These are phyloP conservation scores for Crithidia acanthocephali DNA, from an alignment of 208 protist species.

Conservation along the genomic window DNA sequence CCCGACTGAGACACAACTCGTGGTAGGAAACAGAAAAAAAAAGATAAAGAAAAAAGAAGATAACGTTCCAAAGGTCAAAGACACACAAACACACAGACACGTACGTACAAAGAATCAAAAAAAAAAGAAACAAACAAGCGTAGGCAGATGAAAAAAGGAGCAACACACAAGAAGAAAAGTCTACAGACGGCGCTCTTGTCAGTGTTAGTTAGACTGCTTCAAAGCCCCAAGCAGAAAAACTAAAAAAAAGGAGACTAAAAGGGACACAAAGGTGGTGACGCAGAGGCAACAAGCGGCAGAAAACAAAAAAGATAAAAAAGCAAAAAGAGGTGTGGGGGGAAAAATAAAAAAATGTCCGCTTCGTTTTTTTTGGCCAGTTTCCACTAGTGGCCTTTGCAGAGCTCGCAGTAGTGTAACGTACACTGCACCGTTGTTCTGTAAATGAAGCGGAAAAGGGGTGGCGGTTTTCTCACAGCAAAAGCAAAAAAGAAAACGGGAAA, in stretches of 20 bases:
- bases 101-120: background rate
- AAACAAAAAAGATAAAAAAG: background rate
- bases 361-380: too few relatives aligned
- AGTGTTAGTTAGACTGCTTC: background rate
- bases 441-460: too few relatives aligned
- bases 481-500: too few relatives aligned
- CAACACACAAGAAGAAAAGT: slow-evolving; percentile 1
- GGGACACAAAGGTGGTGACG: background rate
- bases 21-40: background rate
- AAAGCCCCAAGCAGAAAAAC: background rate
- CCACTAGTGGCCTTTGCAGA: too few relatives aligned
- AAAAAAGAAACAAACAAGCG: background rate
- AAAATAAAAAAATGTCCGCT: background rate
- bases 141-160: background rate
- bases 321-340: background rate
- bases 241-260: background rate
- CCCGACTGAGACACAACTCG: background rate
- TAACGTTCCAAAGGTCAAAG: background rate
- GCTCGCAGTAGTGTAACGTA: too few relatives aligned
- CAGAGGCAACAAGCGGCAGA: background rate
- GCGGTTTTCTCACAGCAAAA: too few relatives aligned
- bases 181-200: background rate
- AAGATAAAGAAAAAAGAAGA: background rate
- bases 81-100: too few relatives aligned
- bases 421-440: too few relatives aligned